Evolutionary conservation across 2,329 filamentous ascomycete genomes (phyloP).

Genomic region (Claviceps digitariae): DNA sequence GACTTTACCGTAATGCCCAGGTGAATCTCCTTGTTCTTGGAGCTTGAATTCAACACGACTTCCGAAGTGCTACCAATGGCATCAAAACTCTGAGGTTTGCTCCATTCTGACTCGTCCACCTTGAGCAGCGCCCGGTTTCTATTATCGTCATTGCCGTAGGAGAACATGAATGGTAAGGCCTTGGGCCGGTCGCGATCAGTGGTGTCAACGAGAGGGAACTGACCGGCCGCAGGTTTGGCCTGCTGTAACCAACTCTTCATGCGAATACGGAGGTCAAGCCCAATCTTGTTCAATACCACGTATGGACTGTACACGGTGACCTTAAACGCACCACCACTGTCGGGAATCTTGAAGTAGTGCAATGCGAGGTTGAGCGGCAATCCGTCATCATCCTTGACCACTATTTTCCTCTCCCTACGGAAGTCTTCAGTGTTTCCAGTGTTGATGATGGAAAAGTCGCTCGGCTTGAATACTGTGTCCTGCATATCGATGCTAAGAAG

Average conservation of each 20-base stretch:
- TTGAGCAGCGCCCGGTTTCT: constrained; percentile 82
- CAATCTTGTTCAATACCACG: constrained; percentile 89
- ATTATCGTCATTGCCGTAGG: constrained; percentile 75
- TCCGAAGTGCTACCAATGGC: constrained; percentile 90
- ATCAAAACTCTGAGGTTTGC: constrained; percentile 94
- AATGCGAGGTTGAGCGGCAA: constrained; percentile 68
- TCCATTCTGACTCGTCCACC: constrained; percentile 86
- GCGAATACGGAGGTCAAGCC: constrained; percentile 73
- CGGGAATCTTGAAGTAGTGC: constrained; percentile 80
- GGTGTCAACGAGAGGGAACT: constrained; percentile 44
- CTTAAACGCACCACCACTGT: constrained; percentile 91
- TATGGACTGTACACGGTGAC: constrained; percentile 93
- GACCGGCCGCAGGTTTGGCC: constrained; percentile 70
- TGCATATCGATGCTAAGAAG: constrained; percentile 93
- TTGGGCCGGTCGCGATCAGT: constrained; percentile 47
- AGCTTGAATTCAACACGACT: constrained; percentile 63
- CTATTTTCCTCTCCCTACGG: constrained; percentile 62
- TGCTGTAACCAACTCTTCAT: constrained; percentile 82
- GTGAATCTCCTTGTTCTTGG: constrained; percentile 69
- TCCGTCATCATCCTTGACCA: constrained; percentile 75
- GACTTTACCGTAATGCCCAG: constrained; percentile 79
- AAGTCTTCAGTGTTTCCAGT: constrained; percentile 79
- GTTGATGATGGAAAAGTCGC: constrained; percentile 96
- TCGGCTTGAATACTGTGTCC: constrained; percentile 85
- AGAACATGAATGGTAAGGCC: constrained; percentile 89